Conservation (phyloP, 495 filamentous ascomycete species). For the Aspergillus steynii region DNA sequence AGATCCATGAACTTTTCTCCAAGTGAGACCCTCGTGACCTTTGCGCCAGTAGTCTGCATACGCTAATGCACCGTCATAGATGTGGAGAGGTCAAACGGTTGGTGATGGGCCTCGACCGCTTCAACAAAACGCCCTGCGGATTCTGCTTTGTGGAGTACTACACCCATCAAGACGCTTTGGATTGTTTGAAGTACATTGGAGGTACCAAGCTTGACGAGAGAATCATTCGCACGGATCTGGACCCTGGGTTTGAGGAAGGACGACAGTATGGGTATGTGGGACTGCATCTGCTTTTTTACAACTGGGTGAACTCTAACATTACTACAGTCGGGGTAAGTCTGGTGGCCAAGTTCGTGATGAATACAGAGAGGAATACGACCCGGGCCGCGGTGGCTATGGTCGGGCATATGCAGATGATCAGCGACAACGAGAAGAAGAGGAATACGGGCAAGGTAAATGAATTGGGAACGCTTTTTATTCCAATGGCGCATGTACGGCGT, state of each 20-base stretch:
- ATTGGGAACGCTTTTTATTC: slow-evolving; percentile 13
- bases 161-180: slow-evolving; percentile 91
- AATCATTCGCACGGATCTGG: slow-evolving; percentile 93
- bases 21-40: slow-evolving; percentile 52
- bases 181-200: slow-evolving; percentile 97
- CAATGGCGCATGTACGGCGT: slow-evolving; percentile 37
- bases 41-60: background rate
- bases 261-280: slow-evolving; percentile 80
- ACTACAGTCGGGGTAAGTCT: slow-evolving; percentile 73
- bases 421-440: slow-evolving; percentile 58
- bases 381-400: slow-evolving; percentile 84
- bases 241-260: slow-evolving; percentile 94
- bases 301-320: slow-evolving; percentile 17
- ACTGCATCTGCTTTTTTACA: background rate
- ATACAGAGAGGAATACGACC: slow-evolving; percentile 94
- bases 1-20: slow-evolving; percentile 95
- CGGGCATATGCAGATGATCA: slow-evolving; percentile 65
- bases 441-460: slow-evolving; percentile 54
- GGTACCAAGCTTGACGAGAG: slow-evolving; percentile 98
- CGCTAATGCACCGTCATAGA: slow-evolving; percentile 33
- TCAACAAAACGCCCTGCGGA: slow-evolving; percentile 95
- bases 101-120: slow-evolving; percentile 97
- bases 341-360: slow-evolving; percentile 97
- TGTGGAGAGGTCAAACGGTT: slow-evolving; percentile 97
- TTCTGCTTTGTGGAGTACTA: slow-evolving; percentile 99